Evolutionary conservation across 2,329 filamentous ascomycete genomes (phyloP), one percentile per base, ranked within the genome.

Genomic region (Ophiocordyceps robertsii): DNA sequence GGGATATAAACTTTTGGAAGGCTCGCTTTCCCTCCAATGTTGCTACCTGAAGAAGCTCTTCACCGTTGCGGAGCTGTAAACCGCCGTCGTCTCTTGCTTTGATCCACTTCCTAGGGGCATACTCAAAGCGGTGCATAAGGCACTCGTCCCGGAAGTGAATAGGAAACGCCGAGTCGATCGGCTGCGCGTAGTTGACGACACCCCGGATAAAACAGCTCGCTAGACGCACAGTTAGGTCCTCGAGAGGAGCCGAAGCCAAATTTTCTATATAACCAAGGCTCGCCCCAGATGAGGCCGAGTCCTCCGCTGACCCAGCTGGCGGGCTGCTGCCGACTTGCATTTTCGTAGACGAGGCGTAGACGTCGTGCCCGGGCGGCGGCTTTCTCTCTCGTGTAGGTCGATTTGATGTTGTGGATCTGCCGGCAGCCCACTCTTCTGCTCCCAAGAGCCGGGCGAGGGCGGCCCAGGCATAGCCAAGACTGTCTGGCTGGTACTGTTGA

Each of bases 401-500:
- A 32, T 32, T 8, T 6, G 31, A 3, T 32, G 31, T 13, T 11
- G 6, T 13, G 9, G 11, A n/a, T n/a, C n/a, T n/a, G n/a, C n/a
- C 9, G 9, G 12, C 9, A n/a, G 9, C 30, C 14, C 12, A 10
- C 9, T 13, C 4, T 32, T 32, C 31, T 32, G 31, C 31, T 32
- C 13, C 5, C 31, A 32, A 13, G 6, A 32, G 5, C 31, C 31
- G 31, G 12, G 5, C 31, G 31, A 32, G 31, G 7, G 41, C 41
- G 8, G 41, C 41, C 41, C 41, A 43, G n/a, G 39, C 16, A 13
- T 32, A 39, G 13, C 37, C 41, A 9, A 43, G 37, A 16, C 37
- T 36, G 14, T 39, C 30, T 17, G 41, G 19, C 29, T 43, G 16
- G 21, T 36, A 16, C 30, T 19, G 36, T 8, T 32, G 31, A 13